Conservation (phyloP, 805 yeast genomes). For the Isabelozyma pseudorhagii region DNA sequence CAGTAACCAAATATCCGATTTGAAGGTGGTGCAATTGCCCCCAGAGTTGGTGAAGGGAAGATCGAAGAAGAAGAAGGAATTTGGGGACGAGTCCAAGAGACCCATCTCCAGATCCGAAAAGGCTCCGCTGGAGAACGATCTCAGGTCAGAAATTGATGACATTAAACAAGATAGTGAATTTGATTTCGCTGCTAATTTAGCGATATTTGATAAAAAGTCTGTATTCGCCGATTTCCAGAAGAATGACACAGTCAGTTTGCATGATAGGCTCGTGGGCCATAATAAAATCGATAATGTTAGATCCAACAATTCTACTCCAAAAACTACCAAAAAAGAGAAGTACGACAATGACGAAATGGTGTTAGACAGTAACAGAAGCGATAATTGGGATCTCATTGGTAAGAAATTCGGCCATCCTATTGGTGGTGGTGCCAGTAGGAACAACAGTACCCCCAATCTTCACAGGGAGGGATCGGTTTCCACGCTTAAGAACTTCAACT, state of each 20-base stretch:
- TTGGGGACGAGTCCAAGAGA: slow-evolving; percentile 7
- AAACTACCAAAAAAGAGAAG: slow-evolving; percentile 38
- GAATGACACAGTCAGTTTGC: slow-evolving; percentile 58
- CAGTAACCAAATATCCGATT: slow-evolving; percentile 46
- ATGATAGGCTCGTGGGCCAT: slow-evolving; percentile 68
- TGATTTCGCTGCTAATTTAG: slow-evolving; percentile 80
- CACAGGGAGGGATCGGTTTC: slow-evolving; percentile 9
- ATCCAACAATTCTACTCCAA: slow-evolving; percentile 7
- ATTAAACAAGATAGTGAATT: slow-evolving; percentile 61
- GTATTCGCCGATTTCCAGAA: slow-evolving; percentile 76
- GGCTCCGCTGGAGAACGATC: slow-evolving; percentile 1
- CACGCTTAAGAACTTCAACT: slow-evolving; percentile 11
- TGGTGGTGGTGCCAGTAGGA: slow-evolving; percentile 2
- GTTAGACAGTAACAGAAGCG: slow-evolving; percentile 38
- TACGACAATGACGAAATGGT: slow-evolving; percentile 76
- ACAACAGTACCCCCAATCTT: slow-evolving; percentile 6
- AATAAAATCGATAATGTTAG: slow-evolving; percentile 45
- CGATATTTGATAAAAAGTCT: slow-evolving; percentile 74
- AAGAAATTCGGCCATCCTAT: background rate
- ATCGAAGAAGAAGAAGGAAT: slow-evolving; percentile 13
- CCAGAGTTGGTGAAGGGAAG: slow-evolving; percentile 17
- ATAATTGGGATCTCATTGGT: slow-evolving; percentile 54
- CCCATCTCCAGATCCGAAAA: background rate
- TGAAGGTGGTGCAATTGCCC: slow-evolving; percentile 58
- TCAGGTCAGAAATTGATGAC: slow-evolving; percentile 13